Percentiles rank a stretch among this genome's conserved stretches.
Conservation (phyloP, 2,329 filamentous ascomycete species). For the Calonectria fujianensis region DNA sequence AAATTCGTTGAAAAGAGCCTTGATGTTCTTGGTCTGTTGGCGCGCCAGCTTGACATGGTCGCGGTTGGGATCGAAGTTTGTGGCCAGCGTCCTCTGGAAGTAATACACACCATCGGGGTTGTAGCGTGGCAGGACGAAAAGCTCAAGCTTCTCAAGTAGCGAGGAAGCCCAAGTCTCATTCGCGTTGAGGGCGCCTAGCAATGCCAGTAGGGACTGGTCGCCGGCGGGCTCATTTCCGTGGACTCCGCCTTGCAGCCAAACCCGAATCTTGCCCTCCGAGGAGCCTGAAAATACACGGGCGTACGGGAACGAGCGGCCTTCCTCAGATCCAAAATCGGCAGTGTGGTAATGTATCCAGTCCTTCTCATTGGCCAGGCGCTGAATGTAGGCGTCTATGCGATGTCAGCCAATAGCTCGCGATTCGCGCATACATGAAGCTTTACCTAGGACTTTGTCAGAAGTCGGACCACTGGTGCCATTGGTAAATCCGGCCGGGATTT, state of each 20-base stretch:
- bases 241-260: conserved; percentile 58
- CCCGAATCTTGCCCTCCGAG: conserved; percentile 52
- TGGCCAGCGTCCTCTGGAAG: conserved; percentile 57
- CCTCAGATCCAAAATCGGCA: conserved; percentile 18
- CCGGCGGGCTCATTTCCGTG: conserved; percentile 60
- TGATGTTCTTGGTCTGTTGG: conserved; percentile 57
- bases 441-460: conserved; percentile 22
- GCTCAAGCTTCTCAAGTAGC: conserved; percentile 55
- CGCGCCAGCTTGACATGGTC: conserved; percentile 59
- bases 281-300: conserved; percentile 38
- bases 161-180: conserved; percentile 55
- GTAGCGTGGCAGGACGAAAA: conserved; percentile 57
- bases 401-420: neutral
- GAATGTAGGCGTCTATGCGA: conserved; percentile 6
- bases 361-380: conserved; percentile 5
- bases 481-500: conserved; percentile 17
- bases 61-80: conserved; percentile 58
- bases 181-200: conserved; percentile 57
- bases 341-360: conserved; percentile 22
- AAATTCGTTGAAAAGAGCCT: conserved; percentile 54
- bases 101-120: conserved; percentile 60
- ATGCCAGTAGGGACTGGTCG: conserved; percentile 56
- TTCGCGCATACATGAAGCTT: neutral
- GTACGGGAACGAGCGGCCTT: conserved; percentile 46
- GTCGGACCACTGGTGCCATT: conserved; percentile 31